Conservation (phyloP, 1,284 basidiomycete species). For the Cryptococcus sp. region DNA sequence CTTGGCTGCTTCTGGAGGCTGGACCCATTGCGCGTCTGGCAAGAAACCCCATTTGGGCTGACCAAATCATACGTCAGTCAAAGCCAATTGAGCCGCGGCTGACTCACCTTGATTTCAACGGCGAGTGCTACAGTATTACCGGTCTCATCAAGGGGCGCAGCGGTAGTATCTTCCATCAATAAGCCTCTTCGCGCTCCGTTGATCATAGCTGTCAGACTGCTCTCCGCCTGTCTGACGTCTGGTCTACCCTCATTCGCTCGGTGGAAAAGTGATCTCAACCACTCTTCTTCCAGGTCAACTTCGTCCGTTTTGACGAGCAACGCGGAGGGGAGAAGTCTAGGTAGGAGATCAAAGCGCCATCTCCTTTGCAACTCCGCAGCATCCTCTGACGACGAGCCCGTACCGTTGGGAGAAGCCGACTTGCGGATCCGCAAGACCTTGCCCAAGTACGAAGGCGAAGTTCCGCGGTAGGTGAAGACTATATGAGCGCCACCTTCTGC, state of each 20-base stretch:
- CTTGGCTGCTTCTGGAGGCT: conserved; percentile 59
- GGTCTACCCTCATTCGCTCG: conserved; percentile 62
- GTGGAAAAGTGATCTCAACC: conserved; percentile 63
- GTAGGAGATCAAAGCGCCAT: conserved; percentile 39
- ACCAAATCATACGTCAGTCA: background rate
- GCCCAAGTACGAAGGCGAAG: conserved; percentile 59
- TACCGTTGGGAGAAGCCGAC: conserved; percentile 29
- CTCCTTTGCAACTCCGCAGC: conserved; percentile 12
- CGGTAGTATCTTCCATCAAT: conserved; percentile 63
- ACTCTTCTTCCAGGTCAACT: conserved; percentile 61
- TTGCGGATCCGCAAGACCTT: conserved; percentile 77
- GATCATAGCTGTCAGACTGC: conserved; percentile 53
- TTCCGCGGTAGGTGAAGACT: conserved; percentile 76
- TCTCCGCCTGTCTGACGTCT: conserved; percentile 58
- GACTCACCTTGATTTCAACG: conserved; percentile 81
- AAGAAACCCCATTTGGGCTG: conserved; percentile 96
- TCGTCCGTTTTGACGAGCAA: conserved; percentile 63
- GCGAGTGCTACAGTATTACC: conserved; percentile 55
- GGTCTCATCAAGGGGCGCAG: conserved; percentile 53
- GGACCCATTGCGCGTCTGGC: conserved; percentile 62
- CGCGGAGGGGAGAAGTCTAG: conserved; percentile 59
- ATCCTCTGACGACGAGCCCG: conserved; percentile 4
- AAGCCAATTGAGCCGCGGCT: background rate
- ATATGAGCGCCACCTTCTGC: conserved; percentile 87
- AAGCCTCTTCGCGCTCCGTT: conserved; percentile 67